A percentile compares a stretch with the other conserved stretches of the same genome.
phyloP scores from a whole-genome alignment of 169 alveolate genomes.

The Cryptosporidium andersoni region DNA sequence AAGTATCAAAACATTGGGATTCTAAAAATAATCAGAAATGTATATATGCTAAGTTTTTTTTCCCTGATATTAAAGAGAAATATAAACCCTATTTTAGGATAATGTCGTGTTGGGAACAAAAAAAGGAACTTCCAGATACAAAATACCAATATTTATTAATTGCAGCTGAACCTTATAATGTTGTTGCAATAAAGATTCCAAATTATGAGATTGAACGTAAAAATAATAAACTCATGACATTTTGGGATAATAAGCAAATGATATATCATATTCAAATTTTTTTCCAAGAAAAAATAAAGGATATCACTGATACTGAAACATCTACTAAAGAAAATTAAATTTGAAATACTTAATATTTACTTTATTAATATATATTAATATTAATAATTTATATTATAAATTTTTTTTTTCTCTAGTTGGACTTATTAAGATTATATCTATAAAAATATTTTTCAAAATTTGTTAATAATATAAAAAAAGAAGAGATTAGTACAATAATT shows the following conservation, averaged over 20 bases:
- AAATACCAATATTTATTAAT: slow-evolving; percentile 94
- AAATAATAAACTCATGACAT: slow-evolving; percentile 81
- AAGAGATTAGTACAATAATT: too few species aligned
- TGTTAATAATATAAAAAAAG: too few species aligned
- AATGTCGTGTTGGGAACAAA: slow-evolving; percentile 96
- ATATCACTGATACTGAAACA: too few species aligned
- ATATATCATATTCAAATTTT: slow-evolving; percentile 88
- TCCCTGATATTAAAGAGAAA: slow-evolving; percentile 63
- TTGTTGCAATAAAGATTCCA: slow-evolving; percentile 96
- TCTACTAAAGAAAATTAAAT: too few species aligned
- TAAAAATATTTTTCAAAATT: too few species aligned
- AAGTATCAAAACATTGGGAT: slow-evolving; percentile 56
- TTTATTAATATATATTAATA: too few species aligned
- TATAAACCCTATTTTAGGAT: slow-evolving; percentile 89
- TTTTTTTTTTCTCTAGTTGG: too few species aligned
- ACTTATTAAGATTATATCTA: too few species aligned
- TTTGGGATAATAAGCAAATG: slow-evolving; percentile 92
- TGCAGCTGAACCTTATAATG: slow-evolving; percentile 98
- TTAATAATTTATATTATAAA: too few species aligned
- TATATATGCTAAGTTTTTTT: slow-evolving; percentile 32
- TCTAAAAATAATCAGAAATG: slow-evolving; percentile 5
- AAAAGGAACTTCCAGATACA: slow-evolving; percentile 91
- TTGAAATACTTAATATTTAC: too few species aligned
- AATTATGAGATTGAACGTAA: slow-evolving; percentile 88
- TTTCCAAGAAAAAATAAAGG: neutral